Evolutionary conservation across 2,329 filamentous ascomycete genomes (phyloP), one percentile per base, ranked within the genome.

Genomic region (Trichoderma sp.): DNA sequence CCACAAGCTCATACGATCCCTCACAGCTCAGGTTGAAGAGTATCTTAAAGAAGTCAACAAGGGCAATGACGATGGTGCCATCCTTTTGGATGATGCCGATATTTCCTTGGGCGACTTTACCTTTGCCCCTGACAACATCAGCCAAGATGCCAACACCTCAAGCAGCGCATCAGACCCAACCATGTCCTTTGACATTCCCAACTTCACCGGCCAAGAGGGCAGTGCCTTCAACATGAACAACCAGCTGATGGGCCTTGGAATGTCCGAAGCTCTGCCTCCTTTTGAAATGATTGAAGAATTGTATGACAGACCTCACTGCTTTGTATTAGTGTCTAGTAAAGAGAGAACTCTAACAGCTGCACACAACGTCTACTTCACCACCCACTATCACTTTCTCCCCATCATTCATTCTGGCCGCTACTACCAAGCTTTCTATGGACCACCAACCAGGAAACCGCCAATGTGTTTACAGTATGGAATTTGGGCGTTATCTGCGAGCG

Each of bases 381-480:
- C 91, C 68, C 89, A 95, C 33, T 92, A 97, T 80, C 89, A 90
- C 18, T 91, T 92, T 56, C 83, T 93, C 38, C 95, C 95, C 4
- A 90, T 98, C 79, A 89, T 98, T 56, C 94, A 98, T 80, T 91
- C 91, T 41, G 90, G 90, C 21, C 91, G 94, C 50, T 98, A 95
- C 81, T 86, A 93, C 76, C 91, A 93, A 35, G 89, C 93, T 3
- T 92, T 97, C 84, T 93, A 95, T 80, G 87, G 87, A 3, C 88
- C 92, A 3, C 91, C 94, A 1, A 89, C 93, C 75, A 91, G 93
- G 87, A 92, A 94, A 75, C 95, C 96, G 3, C 94, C 95, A 1
- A 91, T 97, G 81, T 94, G 91, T 80, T 85, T 98, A 59, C 90
- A 95, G 80, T 98, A 98, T 83, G 93, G 92, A 29, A 94, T 98